phyloP scores from a whole-genome alignment of 352 stramenopile genomes.

The Blastocystis sp. region DNA sequence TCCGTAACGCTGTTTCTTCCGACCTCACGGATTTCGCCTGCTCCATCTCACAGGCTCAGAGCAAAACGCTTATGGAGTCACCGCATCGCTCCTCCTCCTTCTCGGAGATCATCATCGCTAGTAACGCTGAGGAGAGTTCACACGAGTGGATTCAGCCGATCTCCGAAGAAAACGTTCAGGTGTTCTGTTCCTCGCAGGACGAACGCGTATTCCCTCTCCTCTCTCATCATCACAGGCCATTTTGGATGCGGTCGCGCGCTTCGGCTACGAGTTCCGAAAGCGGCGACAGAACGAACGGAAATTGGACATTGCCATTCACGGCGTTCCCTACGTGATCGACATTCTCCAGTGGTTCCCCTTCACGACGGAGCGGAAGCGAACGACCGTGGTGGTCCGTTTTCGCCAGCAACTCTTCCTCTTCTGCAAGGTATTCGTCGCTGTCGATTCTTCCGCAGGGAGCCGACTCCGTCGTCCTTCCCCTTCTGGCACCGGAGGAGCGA shows the following conservation, averaged over 20 bases:
- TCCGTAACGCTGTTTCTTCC: background rate
- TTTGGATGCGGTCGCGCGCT: background rate
- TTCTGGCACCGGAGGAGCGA: background rate
- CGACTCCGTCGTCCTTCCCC: constrained; percentile 2
- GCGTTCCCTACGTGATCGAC: background rate
- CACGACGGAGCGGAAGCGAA: constrained; percentile 38
- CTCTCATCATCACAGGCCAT: background rate
- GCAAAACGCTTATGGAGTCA: background rate
- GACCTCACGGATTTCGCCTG: background rate
- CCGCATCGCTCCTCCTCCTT: background rate
- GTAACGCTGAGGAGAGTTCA: background rate
- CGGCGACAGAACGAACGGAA: background rate
- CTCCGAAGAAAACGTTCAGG: background rate
- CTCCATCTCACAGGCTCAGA: background rate
- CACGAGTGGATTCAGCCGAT: background rate
- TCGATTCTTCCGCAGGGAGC: background rate
- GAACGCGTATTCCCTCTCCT: background rate
- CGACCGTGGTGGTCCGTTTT: background rate
- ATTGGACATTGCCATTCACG: background rate
- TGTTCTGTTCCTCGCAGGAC: constrained; percentile 55
- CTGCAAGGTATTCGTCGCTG: background rate
- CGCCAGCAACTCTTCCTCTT: background rate
- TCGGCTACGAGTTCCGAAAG: background rate
- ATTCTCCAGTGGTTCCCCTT: constrained; percentile 52
- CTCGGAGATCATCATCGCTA: constrained; percentile 20